A percentile compares a stretch with the other conserved stretches of the same genome.
phyloP scores from a whole-genome alignment of 176 grass and related monocot genomes.

The Bolboschoenus planiculmis region DNA sequence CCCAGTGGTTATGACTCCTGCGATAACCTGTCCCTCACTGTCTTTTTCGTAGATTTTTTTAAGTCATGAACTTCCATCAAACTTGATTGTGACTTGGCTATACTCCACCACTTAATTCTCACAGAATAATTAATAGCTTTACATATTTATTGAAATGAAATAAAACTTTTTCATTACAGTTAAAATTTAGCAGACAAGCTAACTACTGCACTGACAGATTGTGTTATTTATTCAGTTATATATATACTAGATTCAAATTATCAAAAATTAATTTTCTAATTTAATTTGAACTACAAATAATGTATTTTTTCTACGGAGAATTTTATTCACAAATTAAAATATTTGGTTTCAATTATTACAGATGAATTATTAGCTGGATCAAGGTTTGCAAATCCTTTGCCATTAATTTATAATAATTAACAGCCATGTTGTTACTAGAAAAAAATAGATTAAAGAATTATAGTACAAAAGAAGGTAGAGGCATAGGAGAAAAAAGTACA shows the following conservation, averaged over 20 bases:
- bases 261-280: background rate
- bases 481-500: slow-evolving; percentile 14
- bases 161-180: background rate
- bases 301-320: background rate
- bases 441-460: background rate
- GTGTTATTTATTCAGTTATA: background rate
- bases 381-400: background rate
- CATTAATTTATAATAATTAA: background rate
- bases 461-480: slow-evolving; percentile 11
- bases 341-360: background rate
- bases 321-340: background rate
- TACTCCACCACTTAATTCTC: background rate
- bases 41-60: slow-evolving; percentile 37
- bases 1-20: slow-evolving; percentile 55
- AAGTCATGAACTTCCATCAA: slow-evolving; percentile 38
- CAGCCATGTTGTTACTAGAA: background rate
- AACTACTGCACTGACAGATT: background rate
- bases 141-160: background rate
- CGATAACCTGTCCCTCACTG: slow-evolving; percentile 16
- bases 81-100: slow-evolving; percentile 19
- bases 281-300: background rate
- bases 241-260: background rate
- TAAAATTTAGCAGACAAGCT: background rate
- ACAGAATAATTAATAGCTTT: background rate
- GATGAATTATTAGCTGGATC: background rate